These are phyloP conservation scores for Sarocladium kiliense DNA, from an alignment of 2,329 filamentous ascomycete species.

Conservation along the genomic window DNA sequence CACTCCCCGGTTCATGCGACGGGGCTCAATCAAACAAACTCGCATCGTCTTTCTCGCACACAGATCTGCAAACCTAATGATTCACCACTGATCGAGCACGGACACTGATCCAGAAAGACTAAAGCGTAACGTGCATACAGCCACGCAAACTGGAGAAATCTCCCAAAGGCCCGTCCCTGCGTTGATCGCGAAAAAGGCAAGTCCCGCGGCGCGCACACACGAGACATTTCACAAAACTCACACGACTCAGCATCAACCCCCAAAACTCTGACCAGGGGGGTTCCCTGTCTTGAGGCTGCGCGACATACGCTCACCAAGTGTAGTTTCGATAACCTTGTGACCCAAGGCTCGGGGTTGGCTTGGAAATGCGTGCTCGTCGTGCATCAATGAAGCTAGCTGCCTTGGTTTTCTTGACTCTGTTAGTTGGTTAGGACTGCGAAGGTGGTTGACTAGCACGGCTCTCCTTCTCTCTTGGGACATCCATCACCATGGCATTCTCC, in stretches of 20 bases:
- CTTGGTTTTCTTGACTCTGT: not conserved
- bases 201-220: not conserved
- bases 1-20: not conserved
- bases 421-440: not conserved
- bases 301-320: not conserved
- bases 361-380: too few relatives aligned
- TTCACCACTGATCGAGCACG: not conserved
- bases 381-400: constrained; percentile 4
- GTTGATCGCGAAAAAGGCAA: not conserved
- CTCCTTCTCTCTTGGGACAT: constrained; percentile 4
- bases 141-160: too few relatives aligned
- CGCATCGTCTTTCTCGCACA: not conserved
- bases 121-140: too few relatives aligned
- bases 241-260: not conserved
- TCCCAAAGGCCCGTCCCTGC: too few relatives aligned
- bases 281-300: not conserved
- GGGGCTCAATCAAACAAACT: too few relatives aligned
- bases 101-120: not conserved
- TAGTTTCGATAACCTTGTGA: not conserved
- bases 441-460: not conserved
- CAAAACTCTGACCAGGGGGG: not conserved
- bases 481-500: not conserved
- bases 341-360: not conserved
- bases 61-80: not conserved
- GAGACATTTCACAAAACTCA: not conserved